Conservation (phyloP, 768 basidiomycete species). For the Xerocomus brunneocitrinus region DNA sequence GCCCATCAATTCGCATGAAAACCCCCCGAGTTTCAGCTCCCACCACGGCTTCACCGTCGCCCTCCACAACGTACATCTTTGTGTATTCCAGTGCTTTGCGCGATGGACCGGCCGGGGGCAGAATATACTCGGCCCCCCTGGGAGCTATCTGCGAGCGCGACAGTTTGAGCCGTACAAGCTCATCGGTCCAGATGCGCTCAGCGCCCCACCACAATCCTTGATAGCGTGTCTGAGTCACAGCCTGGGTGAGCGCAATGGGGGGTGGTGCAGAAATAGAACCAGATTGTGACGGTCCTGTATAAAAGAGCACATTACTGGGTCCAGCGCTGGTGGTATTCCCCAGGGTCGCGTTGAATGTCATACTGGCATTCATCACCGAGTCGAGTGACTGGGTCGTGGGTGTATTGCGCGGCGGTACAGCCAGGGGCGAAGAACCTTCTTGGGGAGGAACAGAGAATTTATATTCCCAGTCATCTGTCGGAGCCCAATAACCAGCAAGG, state of each 20-base stretch:
- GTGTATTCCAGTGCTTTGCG: constrained; percentile 28
- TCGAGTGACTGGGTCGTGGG: constrained; percentile 32
- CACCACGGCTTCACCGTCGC: constrained; percentile 9
- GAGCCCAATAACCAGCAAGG: constrained; percentile 61
- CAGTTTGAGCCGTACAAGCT: constrained; percentile 75
- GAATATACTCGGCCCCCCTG: constrained; percentile 53
- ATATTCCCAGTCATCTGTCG: constrained; percentile 71
- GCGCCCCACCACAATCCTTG: constrained; percentile 90
- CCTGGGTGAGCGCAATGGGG: constrained; percentile 24
- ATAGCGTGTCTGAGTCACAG: constrained; percentile 51
- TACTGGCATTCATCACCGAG: constrained; percentile 44
- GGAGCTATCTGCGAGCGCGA: constrained; percentile 66
- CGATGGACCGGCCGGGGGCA: constrained; percentile 57
- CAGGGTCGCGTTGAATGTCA: constrained; percentile 38
- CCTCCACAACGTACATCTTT: constrained; percentile 6
- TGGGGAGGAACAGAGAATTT: constrained; percentile 41
- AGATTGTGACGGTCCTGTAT: neutral
- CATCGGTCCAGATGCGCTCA: constrained; percentile 84
- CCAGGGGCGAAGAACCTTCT: constrained; percentile 9
- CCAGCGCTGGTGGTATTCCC: constrained; percentile 6
- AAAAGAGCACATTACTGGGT: constrained; percentile 2
- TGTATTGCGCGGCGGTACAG: neutral
- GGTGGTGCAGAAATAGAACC: constrained; percentile 14
- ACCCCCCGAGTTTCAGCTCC: constrained; percentile 46
- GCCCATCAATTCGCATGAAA: constrained; percentile 65